Conservation (phyloP, 2,329 filamentous ascomycete genomes). For the Alternaria brassicicola region DNA sequence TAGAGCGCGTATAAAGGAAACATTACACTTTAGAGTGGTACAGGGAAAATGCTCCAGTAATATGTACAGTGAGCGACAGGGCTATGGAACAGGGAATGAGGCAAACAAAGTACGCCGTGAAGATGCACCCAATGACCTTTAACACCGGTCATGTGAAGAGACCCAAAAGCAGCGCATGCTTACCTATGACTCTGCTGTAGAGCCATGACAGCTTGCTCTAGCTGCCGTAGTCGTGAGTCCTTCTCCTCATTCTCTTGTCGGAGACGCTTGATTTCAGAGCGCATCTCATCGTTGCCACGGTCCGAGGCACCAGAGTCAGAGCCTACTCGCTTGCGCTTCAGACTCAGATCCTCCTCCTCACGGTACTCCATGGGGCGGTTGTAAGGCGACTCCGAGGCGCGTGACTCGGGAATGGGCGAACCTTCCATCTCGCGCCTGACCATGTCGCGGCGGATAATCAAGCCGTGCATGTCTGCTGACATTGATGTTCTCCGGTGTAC, state of each 20-base stretch:
- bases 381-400: constrained; percentile 35
- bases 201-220: constrained; percentile 45
- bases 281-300: constrained; percentile 42
- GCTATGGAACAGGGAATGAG: constrained; percentile 25
- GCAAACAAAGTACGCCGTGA: neutral
- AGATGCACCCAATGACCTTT: neutral
- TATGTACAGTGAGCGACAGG: constrained; percentile 12
- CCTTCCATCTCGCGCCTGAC: constrained; percentile 23
- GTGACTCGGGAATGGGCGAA: constrained; percentile 30
- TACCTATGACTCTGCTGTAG: constrained; percentile 40
- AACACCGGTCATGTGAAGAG: neutral
- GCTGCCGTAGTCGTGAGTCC: constrained; percentile 44
- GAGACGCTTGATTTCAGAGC: constrained; percentile 50
- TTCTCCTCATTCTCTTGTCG: constrained; percentile 51
- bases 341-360: constrained; percentile 32
- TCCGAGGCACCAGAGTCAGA: constrained; percentile 34
- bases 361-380: constrained; percentile 28
- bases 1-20: constrained; percentile 10
- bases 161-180: neutral
- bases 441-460: constrained; percentile 38
- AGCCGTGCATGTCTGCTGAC: constrained; percentile 43
- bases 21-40: constrained; percentile 15
- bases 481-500: constrained; percentile 66
- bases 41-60: constrained; percentile 1
- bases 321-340: constrained; percentile 44